Evolutionary conservation across 345 rosid genomes (phyloP).

Genomic region (Streptanthus diversifolius): DNA sequence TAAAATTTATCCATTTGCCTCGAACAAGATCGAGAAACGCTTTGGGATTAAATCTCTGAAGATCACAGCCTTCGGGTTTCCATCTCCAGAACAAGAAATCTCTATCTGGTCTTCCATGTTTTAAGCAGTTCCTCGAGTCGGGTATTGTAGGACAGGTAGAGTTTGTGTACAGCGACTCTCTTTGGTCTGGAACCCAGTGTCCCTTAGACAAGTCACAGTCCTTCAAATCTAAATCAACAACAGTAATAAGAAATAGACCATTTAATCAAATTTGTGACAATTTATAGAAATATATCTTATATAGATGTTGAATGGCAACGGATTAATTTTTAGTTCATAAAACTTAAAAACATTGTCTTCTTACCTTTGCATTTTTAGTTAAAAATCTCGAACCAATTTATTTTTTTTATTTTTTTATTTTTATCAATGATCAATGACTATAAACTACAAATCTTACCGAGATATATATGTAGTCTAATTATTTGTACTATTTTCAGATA

Average conservation of each 20-base stretch:
- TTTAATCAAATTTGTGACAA: background rate
- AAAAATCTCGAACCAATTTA: no score
- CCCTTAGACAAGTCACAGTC: conserved; percentile 58
- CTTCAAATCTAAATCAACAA: conserved; percentile 6
- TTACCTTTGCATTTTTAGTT: no score
- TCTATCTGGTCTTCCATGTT: conserved; percentile 51
- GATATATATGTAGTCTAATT: no score
- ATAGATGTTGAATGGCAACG: no score
- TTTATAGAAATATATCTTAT: no score
- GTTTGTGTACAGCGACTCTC: conserved; percentile 50
- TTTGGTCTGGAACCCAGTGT: conserved; percentile 53
- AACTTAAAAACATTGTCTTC: no score
- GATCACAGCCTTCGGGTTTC: conserved; percentile 64
- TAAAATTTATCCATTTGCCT: conserved; percentile 59
- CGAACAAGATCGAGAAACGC: conserved; percentile 45
- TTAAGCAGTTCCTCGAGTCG: conserved; percentile 54
- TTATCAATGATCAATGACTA: no score
- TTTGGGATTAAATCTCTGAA: conserved; percentile 56
- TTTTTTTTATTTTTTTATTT: no score
- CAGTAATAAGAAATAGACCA: background rate
- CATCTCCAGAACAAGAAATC: conserved; percentile 79
- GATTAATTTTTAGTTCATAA: no score
- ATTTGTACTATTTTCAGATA: no score
- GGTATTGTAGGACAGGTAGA: conserved; percentile 62
- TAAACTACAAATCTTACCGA: no score